Base-by-base conservation (phyloP, 106 monocot species). In the Agapanthus africanus region DNA sequence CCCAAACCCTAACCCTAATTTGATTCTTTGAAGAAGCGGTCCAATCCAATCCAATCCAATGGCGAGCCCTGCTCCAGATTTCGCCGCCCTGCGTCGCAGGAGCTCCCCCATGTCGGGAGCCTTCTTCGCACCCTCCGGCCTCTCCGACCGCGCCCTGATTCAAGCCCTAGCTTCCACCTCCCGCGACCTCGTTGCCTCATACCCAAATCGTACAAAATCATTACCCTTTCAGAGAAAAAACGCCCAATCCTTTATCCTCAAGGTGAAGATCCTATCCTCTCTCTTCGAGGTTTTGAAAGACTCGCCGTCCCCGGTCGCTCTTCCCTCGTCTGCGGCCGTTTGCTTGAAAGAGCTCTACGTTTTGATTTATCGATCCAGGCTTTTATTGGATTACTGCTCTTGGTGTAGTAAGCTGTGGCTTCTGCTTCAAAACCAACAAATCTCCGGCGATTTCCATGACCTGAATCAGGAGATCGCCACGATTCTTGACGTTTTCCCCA, bases 271-370 rank as follows among this genome's bases (percentile, higher is more conserved):
- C 69, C 75, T 88, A 28, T 30, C 71, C 63, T 71, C 74, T 44
- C 31, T 94, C 68, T 78, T 90, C 60, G 82, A 83, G 14, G 80
- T 68, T 54, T 38, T 61, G 61, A n/a, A 26, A n/a, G 71, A 27
- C 11, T 47, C 60, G 40, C 18, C 49, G 0, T 42, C 16, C 14
- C n/a, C 42, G 6, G 38, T 11, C 27, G 38, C 37, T 18, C 62
- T 77, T 6, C 71, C 84, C 26, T 44, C 71, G 44, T 79, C 91
- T 31, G 83, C 79, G 18, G 63, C 16, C 15, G 75, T 86, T 36
- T 88, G 91, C 78, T 74, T 97, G 15, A 75, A 75, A 44, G 95
- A 97, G 76, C 74, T 97, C 51, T 97, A 97, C 82, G 84, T 97
- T 69, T 57, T 86, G 47, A 40, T 91, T 73, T 70, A 79, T 72